These are phyloP conservation scores for Aschersonia sp. DNA, from an alignment of 2,329 filamentous ascomycete genomes.

Conservation along the genomic window DNA sequence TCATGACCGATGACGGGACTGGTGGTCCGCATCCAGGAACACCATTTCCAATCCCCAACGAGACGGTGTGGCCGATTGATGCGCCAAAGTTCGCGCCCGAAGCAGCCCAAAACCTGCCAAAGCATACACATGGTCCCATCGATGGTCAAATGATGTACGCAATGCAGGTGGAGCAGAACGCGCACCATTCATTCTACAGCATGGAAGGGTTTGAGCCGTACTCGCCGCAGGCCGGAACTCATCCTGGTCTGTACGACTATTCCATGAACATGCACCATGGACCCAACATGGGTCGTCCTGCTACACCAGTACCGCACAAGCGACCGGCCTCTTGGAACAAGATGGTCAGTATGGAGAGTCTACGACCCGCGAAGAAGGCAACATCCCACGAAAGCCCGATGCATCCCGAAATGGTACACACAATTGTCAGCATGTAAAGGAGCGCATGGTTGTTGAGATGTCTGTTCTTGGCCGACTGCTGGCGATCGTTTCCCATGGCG, in stretches of 20 bases:
- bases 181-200: slow-evolving; percentile 12
- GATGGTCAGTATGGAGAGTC: slow-evolving; percentile 20
- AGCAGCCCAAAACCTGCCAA: slow-evolving; percentile 10
- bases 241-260: slow-evolving; percentile 11
- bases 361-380: slow-evolving; percentile 21
- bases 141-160: slow-evolving; percentile 15
- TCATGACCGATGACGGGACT: slow-evolving; percentile 19
- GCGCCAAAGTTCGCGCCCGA: slow-evolving; percentile 25
- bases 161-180: slow-evolving; percentile 16
- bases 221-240: slow-evolving; percentile 4
- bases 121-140: slow-evolving; percentile 17
- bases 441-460: neutral
- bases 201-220: slow-evolving; percentile 8
- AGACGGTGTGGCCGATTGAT: slow-evolving; percentile 21
- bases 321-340: slow-evolving; percentile 24
- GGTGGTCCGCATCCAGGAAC: slow-evolving; percentile 25
- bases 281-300: slow-evolving; percentile 15
- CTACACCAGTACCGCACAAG: slow-evolving; percentile 23
- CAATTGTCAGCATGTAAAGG: slow-evolving; percentile 11
- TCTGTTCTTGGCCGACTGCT: no score
- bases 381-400: slow-evolving; percentile 14
- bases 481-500: no score
- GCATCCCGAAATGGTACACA: slow-evolving; percentile 10
- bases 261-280: slow-evolving; percentile 11
- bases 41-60: slow-evolving; percentile 24